Base-by-base conservation (phyloP, 2,329 filamentous ascomycete species). In the Nemania sp. region DNA sequence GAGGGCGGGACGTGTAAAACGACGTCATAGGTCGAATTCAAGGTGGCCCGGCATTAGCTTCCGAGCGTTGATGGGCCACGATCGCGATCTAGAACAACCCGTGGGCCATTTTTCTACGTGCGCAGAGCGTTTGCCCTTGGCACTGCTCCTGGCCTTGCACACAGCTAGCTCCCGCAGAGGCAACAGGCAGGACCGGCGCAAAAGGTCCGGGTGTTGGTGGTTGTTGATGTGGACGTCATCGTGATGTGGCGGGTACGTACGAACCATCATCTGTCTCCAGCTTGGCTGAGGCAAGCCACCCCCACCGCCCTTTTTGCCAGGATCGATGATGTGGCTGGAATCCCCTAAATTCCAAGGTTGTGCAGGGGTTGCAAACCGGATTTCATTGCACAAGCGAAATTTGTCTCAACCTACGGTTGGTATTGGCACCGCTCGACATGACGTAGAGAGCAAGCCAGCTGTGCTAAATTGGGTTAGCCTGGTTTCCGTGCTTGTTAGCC, bases 271-370 rank as follows among this genome's bases (percentile, higher is more conserved):
- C 22, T 31, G 12, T 46, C n/a, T 49, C 48, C 3, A 50, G 49
- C 42, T 22, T 8, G 41, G 48, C 46, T 36, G 41, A n/a, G 37
- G 5, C 45, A 53, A 53, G 56, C 56, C 56, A 59, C 56, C n/a
- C 23, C 19, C 5, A 8, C n/a, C 34, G n/a, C 39, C 26, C 14
- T 36, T 36, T 36, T 15, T 15, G 33, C 33, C 9, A 28, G n/a
- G 14, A 31, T 33, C 41, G 36, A 40, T 31, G 40, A 44, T 42
- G 39, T 34, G 20, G 42, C 31, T 34, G 6, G 26, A 11, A n/a
- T n/a, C n/a, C n/a, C n/a, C n/a, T n/a, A n/a, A n/a, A n/a, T n/a
- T n/a, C n/a, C n/a, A n/a, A n/a, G n/a, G n/a, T n/a, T n/a, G n/a
- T n/a, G n/a, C n/a, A n/a, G n/a, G n/a, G n/a, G n/a, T n/a, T n/a